Conservation (phyloP, 179 eudicot genomes). For the Heliamphora pulchella region DNA sequence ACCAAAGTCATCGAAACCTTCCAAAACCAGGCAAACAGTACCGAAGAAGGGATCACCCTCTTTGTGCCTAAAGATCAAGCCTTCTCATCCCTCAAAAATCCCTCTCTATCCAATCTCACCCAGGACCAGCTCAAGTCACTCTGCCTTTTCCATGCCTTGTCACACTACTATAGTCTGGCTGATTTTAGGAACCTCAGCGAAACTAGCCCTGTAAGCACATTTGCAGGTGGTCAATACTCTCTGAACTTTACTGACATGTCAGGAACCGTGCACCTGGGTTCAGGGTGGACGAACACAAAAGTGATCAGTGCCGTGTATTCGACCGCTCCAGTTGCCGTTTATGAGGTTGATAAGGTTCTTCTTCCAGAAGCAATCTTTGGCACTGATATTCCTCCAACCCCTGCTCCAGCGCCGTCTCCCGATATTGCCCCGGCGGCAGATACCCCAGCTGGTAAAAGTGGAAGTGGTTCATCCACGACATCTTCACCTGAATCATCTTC, state of each 20-base stretch:
- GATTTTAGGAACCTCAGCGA: conserved; percentile 67
- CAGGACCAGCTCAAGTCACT: conserved; percentile 62
- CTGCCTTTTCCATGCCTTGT: conserved; percentile 79
- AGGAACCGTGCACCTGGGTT: conserved; percentile 49
- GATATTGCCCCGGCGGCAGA: conserved; percentile 39
- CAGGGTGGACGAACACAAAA: conserved; percentile 68
- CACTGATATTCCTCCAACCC: conserved; percentile 70
- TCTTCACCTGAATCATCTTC: conserved; percentile 29
- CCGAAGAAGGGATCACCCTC: conserved; percentile 74
- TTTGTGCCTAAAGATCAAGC: conserved; percentile 73
- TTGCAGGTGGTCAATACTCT: conserved; percentile 64
- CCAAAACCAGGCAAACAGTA: conserved; percentile 81
- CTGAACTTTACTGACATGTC: conserved; percentile 62
- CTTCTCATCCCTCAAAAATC: conserved; percentile 59
- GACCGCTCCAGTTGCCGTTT: conserved; percentile 64
- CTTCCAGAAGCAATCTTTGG: conserved; percentile 87
- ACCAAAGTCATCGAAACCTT: conserved; percentile 71
- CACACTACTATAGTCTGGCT: conserved; percentile 70
- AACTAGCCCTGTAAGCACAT: conserved; percentile 42
- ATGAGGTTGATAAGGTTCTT: conserved; percentile 66
- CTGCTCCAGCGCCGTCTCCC: conserved; percentile 75
- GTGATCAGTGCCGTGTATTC: conserved; percentile 74
- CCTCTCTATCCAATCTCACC: conserved; percentile 72
- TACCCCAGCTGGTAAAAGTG: conserved; percentile 21
- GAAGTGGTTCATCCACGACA: conserved; percentile 17